These are phyloP conservation scores for Fusarium secorum DNA, from an alignment of 2,329 filamentous ascomycete genomes.

Conservation along the genomic window DNA sequence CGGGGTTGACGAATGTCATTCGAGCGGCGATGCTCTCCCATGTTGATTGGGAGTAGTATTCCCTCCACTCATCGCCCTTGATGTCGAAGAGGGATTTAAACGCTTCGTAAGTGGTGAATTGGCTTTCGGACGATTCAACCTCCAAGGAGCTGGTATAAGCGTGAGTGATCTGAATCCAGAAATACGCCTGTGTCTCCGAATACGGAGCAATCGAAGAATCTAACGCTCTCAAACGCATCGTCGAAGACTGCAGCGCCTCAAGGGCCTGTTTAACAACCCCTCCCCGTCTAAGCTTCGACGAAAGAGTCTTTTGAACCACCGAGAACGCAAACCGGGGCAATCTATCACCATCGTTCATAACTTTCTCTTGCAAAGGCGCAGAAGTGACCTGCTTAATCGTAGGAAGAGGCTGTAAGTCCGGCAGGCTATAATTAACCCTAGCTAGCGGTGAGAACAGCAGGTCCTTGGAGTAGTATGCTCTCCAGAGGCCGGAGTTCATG, in stretches of 20 bases:
- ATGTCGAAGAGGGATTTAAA: conserved; percentile 39
- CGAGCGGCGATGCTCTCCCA: conserved; percentile 43
- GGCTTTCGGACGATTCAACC: accelerated
- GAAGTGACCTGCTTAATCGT: neutral
- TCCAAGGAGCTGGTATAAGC: conserved; percentile 30
- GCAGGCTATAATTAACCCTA: conserved; percentile 42
- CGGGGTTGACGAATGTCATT: conserved; percentile 40
- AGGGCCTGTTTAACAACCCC: conserved; percentile 42
- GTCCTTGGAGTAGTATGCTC: conserved; percentile 44
- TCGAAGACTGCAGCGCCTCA: conserved; percentile 36
- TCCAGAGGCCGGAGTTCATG: conserved; percentile 46
- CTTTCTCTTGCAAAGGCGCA: neutral
- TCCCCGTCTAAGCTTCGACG: conserved; percentile 30
- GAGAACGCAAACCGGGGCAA: conserved; percentile 44
- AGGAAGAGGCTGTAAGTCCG: conserved; percentile 44
- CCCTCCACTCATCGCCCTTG: conserved; percentile 39
- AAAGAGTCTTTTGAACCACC: conserved; percentile 39
- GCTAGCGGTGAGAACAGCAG: conserved; percentile 44
- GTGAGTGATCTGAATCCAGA: conserved; percentile 44
- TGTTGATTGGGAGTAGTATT: conserved; percentile 36
- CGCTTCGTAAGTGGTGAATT: conserved; percentile 22
- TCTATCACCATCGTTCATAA: conserved; percentile 16
- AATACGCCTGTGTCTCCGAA: conserved; percentile 46
- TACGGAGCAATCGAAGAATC: conserved; percentile 37
- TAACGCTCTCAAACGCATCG: conserved; percentile 31